phyloP scores from a whole-genome alignment of 345 rosid genomes.

The Boechera divaricarpa region DNA sequence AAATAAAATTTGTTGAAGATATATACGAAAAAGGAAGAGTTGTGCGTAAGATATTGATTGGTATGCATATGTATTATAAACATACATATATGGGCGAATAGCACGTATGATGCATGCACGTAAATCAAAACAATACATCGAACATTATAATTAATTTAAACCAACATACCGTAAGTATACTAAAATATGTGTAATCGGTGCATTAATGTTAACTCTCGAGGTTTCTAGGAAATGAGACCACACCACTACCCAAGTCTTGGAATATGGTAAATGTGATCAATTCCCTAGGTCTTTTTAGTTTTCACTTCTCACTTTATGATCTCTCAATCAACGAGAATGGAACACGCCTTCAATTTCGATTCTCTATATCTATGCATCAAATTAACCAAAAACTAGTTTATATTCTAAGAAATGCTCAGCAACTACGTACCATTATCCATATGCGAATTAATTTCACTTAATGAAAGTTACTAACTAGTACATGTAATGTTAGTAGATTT shows the following conservation, averaged over 20 bases:
- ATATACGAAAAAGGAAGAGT: background rate
- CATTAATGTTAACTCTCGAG: constrained; percentile 45
- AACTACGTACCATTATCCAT: constrained; percentile 29
- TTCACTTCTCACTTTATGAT: constrained; percentile 19
- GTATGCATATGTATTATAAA: background rate
- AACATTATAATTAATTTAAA: constrained; percentile 7
- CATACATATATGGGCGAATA: background rate
- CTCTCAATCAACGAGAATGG: constrained; percentile 37
- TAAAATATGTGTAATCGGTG: constrained; percentile 30
- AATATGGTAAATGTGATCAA: constrained; percentile 37
- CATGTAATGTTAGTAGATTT: background rate
- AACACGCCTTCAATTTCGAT: constrained; percentile 46
- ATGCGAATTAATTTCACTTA: background rate
- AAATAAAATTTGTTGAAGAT: background rate
- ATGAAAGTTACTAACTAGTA: background rate
- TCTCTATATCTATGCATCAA: constrained; percentile 35
- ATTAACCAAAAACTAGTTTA: constrained; percentile 11
- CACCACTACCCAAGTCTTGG: constrained; percentile 44
- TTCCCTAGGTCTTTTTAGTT: constrained; percentile 45
- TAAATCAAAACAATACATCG: constrained; percentile 4
- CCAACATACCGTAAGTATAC: constrained; percentile 18
- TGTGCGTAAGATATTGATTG: background rate
- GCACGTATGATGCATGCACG: background rate
- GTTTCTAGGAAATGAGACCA: constrained; percentile 43
- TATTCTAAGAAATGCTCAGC: constrained; percentile 24